A percentile compares a stretch with the other conserved stretches of the same genome.
These are phyloP conservation scores for Coprinellus micaceus DNA, from an alignment of 768 basidiomycete species.

Conservation along the genomic window DNA sequence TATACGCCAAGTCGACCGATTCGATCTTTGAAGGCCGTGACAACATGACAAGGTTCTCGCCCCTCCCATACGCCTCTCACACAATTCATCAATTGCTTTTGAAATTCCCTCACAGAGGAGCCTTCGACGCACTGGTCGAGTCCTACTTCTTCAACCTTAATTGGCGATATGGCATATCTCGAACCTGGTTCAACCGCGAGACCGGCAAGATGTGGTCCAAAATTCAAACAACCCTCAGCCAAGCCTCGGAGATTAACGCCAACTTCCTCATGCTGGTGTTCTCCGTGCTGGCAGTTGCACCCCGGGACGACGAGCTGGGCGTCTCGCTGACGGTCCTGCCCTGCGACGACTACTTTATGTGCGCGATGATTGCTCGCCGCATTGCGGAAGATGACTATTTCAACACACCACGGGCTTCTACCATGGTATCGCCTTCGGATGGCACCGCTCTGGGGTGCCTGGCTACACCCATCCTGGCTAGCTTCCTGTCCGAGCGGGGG, in stretches of 20 bases:
- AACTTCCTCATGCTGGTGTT: conserved; percentile 52
- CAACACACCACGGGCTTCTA: conserved; percentile 29
- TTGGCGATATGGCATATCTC: conserved; percentile 50
- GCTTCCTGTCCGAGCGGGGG: conserved; percentile 44
- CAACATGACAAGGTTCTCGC: conserved; percentile 18
- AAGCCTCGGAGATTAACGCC: conserved; percentile 39
- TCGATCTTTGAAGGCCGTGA: conserved; percentile 22
- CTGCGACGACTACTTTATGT: conserved; percentile 35
- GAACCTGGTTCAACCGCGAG: conserved; percentile 43
- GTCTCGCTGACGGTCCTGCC: not conserved
- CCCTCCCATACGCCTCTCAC: conserved; percentile 19
- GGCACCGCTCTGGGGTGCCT: conserved; percentile 46
- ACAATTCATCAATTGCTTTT: conserved; percentile 31
- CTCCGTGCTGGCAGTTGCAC: conserved; percentile 42
- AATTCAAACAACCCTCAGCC: conserved; percentile 28
- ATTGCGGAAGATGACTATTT: conserved; percentile 44
- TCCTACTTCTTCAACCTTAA: conserved; percentile 44
- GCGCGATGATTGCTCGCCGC: conserved; percentile 41
- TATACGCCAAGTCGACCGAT: conserved; percentile 38
- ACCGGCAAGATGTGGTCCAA: conserved; percentile 45
- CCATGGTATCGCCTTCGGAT: conserved; percentile 39
- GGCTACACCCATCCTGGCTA: conserved; percentile 41
- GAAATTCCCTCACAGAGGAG: conserved; percentile 28
- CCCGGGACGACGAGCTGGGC: conserved; percentile 14
- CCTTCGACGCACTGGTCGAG: conserved; percentile 33